Conservation (phyloP, 345 rosid species). For the Pistacia integerrima region DNA sequence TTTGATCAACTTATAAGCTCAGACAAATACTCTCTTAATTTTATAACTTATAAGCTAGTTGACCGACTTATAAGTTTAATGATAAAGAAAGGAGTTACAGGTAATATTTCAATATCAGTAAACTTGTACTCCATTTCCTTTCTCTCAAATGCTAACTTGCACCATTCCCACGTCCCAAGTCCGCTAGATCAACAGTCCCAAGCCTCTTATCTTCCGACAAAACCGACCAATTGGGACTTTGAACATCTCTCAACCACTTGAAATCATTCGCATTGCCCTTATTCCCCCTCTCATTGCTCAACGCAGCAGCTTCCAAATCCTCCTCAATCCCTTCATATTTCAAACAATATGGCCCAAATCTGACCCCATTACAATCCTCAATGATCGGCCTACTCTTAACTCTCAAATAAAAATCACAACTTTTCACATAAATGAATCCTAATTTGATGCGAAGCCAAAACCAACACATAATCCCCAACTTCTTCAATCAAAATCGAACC, state of each 20-base stretch:
- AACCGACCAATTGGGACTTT: constrained; percentile 29
- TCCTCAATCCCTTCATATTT: constrained; percentile 68
- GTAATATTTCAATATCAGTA: too few relatives aligned
- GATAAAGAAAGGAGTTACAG: too few relatives aligned
- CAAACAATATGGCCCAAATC: constrained; percentile 81
- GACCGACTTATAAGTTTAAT: too few relatives aligned
- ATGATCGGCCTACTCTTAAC: constrained; percentile 75
- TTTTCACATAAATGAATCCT: constrained; percentile 66
- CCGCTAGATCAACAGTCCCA: too few relatives aligned
- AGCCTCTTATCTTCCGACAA: not conserved
- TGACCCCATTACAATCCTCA: constrained; percentile 29
- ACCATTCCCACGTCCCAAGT: too few relatives aligned
- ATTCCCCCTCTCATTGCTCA: constrained; percentile 63
- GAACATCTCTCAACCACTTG: constrained; percentile 82
- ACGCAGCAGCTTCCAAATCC: constrained; percentile 58
- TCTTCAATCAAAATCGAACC: constrained; percentile 86
- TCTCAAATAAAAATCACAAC: constrained; percentile 72
- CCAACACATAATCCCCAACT: constrained; percentile 49
- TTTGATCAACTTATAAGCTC: too few relatives aligned
- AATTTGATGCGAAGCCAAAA: constrained; percentile 86
- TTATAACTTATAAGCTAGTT: too few relatives aligned
- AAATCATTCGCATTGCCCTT: constrained; percentile 92
- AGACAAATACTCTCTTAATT: too few relatives aligned
- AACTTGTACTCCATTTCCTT: too few relatives aligned
- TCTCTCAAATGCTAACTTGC: too few relatives aligned